Evolutionary conservation across 2,329 filamentous ascomycete genomes (phyloP).

Genomic region (Trichoderma sp.): DNA sequence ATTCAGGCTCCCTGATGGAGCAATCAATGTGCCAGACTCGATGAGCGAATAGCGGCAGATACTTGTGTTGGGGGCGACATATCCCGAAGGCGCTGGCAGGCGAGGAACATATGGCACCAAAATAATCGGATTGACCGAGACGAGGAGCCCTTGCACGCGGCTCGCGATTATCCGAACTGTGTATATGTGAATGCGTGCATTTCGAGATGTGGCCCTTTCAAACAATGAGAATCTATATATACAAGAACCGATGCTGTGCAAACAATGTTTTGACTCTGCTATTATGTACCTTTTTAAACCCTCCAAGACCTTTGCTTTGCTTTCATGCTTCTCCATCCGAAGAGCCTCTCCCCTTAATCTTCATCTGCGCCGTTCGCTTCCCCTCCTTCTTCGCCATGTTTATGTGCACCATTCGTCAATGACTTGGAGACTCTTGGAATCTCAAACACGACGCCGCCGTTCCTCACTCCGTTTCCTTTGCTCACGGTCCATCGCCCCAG

Average conservation of each 20-base stretch:
- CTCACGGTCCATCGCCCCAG: slow-evolving; percentile 78
- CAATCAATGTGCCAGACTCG: not conserved
- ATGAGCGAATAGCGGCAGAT: not conserved
- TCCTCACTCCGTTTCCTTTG: slow-evolving; percentile 61
- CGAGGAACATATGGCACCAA: not conserved
- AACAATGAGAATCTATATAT: slow-evolving; percentile 16
- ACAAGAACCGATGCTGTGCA: slow-evolving; percentile 23
- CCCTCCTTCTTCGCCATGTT: slow-evolving; percentile 32
- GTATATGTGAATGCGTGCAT: not conserved
- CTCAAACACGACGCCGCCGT: slow-evolving; percentile 87
- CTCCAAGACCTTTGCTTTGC: not conserved
- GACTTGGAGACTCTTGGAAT: slow-evolving; percentile 56
- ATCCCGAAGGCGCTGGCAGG: not conserved
- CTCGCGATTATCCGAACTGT: not conserved
- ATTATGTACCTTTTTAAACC: slow-evolving; percentile 27
- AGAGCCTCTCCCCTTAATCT: not conserved
- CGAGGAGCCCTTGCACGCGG: not conserved
- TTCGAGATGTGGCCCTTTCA: slow-evolving; percentile 13
- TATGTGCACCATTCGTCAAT: slow-evolving; percentile 41
- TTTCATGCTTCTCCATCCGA: slow-evolving; percentile 29
- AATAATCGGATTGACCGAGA: not conserved
- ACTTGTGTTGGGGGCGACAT: not conserved
- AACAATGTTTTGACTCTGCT: slow-evolving; percentile 32
- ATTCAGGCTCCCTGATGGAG: not conserved
- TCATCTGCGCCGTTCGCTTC: not conserved